Evolutionary conservation across 148 eudicot species (phyloP).

Genomic region (Silene conica): DNA sequence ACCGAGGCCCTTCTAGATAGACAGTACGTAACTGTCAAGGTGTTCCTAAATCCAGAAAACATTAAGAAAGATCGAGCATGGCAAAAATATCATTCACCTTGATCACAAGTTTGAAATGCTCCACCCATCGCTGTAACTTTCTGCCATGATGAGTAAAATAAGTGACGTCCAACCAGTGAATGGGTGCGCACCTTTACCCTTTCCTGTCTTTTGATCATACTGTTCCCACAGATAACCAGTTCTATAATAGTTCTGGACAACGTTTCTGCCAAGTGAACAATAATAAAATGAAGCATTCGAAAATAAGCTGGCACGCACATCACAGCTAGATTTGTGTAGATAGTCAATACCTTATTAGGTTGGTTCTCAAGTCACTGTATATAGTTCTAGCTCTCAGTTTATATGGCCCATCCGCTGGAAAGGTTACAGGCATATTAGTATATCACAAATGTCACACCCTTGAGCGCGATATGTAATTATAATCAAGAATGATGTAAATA

Average conservation of each 20-base stretch:
- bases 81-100: neutral
- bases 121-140: conserved; percentile 58
- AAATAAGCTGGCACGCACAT: neutral
- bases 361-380: conserved; percentile 60
- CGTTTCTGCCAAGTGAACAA: conserved; percentile 46
- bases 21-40: neutral
- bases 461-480: neutral
- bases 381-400: conserved; percentile 50
- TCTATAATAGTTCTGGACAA: conserved; percentile 55
- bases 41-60: neutral
- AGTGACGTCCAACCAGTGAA: conserved; percentile 98
- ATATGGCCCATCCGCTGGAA: conserved; percentile 74
- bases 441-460: neutral
- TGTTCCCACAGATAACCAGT: conserved; percentile 91
- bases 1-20: neutral
- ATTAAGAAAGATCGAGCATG: neutral
- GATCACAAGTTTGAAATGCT: conserved; percentile 24
- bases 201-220: conserved; percentile 83
- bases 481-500: neutral
- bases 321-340: neutral
- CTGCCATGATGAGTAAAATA: conserved; percentile 74
- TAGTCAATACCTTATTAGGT: conserved; percentile 62
- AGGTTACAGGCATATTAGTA: neutral
- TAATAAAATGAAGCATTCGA: neutral
- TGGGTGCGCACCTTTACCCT: conserved; percentile 75